Evolutionary conservation across 768 basidiomycete species (phyloP).

Genomic region (Serendipita sp.): DNA sequence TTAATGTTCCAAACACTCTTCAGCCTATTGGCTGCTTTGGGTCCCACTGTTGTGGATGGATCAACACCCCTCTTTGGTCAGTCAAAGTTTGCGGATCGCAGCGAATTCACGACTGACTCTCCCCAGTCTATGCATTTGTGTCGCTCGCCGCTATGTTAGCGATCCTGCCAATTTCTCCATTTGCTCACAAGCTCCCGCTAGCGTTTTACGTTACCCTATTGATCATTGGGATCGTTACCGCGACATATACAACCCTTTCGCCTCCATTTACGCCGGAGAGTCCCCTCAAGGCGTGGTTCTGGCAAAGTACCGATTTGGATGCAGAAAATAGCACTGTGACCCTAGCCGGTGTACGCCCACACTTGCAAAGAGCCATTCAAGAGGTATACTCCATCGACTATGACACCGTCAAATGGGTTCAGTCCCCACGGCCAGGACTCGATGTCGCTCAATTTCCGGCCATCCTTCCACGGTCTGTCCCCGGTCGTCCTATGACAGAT

Average conservation of each 20-base stretch:
- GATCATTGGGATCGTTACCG: background rate
- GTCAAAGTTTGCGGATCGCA: background rate
- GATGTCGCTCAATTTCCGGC: background rate
- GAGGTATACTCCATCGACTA: background rate
- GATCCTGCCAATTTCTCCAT: background rate
- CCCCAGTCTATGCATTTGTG: background rate
- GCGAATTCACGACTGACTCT: background rate
- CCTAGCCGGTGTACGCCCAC: background rate
- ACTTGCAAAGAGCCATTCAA: background rate
- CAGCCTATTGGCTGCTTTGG: background rate
- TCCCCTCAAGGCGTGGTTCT: background rate
- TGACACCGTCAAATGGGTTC: background rate
- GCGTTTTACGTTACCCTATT: slow-evolving; percentile 3
- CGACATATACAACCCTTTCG: background rate
- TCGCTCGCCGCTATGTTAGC: background rate
- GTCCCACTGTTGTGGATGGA: background rate
- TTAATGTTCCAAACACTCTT: background rate
- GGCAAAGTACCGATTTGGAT: background rate
- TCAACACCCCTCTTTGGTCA: background rate
- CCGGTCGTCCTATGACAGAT: background rate
- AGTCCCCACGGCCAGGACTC: background rate
- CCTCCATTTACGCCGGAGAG: background rate
- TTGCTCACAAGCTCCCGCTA: slow-evolving; percentile 2
- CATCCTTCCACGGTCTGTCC: background rate
- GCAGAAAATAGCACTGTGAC: background rate